These are phyloP conservation scores for Hanseniaspora hatyaiensis DNA, from an alignment of 805 yeast species.

Conservation along the genomic window DNA sequence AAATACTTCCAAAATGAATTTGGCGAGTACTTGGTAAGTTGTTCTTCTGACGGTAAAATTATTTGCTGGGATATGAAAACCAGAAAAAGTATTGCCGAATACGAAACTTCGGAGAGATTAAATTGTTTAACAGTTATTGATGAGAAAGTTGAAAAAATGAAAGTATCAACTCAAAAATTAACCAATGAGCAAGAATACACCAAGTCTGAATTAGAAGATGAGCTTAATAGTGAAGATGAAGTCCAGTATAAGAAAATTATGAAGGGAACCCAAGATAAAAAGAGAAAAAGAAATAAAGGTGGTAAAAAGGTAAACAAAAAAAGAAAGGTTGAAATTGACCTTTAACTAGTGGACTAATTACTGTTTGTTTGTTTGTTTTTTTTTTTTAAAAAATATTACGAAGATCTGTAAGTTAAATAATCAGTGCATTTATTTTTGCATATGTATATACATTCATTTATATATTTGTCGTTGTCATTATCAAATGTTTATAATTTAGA, in stretches of 20 bases:
- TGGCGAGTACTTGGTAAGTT: constrained; percentile 50
- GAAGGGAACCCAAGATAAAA: constrained; percentile 37
- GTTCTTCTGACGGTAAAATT: constrained; percentile 86
- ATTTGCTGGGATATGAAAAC: constrained; percentile 72
- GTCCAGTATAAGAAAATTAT: constrained; percentile 50
- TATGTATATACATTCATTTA: neutral
- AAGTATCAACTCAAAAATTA: constrained; percentile 49
- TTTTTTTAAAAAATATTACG: too few relatives aligned
- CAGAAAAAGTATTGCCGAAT: constrained; percentile 77
- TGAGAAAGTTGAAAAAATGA: constrained; percentile 65
- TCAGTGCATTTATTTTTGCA: neutral
- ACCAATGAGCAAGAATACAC: constrained; percentile 38
- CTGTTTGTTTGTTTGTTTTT: neutral
- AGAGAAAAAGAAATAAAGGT: constrained; percentile 34
- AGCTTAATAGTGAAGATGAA: constrained; percentile 58
- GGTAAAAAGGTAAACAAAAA: constrained; percentile 33
- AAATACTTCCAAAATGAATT: constrained; percentile 38
- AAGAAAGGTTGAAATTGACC: constrained; percentile 42
- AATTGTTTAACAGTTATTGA: constrained; percentile 71
- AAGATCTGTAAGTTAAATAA: too few relatives aligned
- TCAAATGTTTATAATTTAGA: constrained; percentile 33
- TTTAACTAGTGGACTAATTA: constrained; percentile 29
- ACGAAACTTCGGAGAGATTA: constrained; percentile 80
- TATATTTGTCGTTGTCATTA: neutral
- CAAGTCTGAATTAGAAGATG: constrained; percentile 27